Percentiles rank a stretch among this genome's conserved stretches.
These are phyloP conservation scores for Blastocladiella britannica DNA, from an alignment of 192 early-diverging fungal genomes.

Conservation along the genomic window DNA sequence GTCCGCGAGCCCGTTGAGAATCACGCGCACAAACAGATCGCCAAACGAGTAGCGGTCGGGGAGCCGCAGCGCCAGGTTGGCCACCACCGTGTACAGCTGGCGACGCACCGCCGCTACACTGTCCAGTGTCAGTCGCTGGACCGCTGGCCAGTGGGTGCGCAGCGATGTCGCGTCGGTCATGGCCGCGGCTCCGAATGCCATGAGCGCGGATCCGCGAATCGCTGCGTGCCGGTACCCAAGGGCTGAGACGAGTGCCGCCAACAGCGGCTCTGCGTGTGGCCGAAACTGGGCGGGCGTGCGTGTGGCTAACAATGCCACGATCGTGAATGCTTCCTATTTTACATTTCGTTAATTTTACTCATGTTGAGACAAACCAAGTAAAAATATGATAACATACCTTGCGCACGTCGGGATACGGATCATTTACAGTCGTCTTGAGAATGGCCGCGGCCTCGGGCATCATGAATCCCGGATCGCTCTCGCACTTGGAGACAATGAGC, in stretches of 20 bases:
- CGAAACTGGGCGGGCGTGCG: constrained; percentile 7
- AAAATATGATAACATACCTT: constrained; percentile 16
- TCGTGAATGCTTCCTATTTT: constrained; percentile 22
- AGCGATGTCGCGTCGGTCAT: constrained; percentile 21
- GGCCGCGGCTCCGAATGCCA: constrained; percentile 14
- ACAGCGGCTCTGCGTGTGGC: constrained; percentile 13
- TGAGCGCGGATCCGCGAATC: constrained; percentile 13
- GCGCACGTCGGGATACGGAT: constrained; percentile 30
- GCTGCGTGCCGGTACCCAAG: constrained; percentile 27
- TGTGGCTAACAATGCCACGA: constrained; percentile 12
- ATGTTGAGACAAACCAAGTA: background rate
- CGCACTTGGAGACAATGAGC: constrained; percentile 7
- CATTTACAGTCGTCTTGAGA: constrained; percentile 27
- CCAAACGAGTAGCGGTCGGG: constrained; percentile 26
- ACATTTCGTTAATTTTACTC: background rate
- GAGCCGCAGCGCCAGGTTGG: constrained; percentile 18
- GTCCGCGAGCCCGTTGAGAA: constrained; percentile 24
- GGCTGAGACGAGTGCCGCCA: constrained; percentile 17
- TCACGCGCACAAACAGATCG: constrained; percentile 23
- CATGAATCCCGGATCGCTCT: too few species aligned
- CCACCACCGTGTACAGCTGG: constrained; percentile 14
- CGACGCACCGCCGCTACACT: constrained; percentile 24
- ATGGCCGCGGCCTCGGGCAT: constrained; percentile 11
- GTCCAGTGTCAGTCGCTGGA: constrained; percentile 20
- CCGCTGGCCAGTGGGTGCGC: constrained; percentile 15